Base-by-base conservation (phyloP, 2,329 filamentous ascomycete genomes). In the Rhynchosporium agropyri region DNA sequence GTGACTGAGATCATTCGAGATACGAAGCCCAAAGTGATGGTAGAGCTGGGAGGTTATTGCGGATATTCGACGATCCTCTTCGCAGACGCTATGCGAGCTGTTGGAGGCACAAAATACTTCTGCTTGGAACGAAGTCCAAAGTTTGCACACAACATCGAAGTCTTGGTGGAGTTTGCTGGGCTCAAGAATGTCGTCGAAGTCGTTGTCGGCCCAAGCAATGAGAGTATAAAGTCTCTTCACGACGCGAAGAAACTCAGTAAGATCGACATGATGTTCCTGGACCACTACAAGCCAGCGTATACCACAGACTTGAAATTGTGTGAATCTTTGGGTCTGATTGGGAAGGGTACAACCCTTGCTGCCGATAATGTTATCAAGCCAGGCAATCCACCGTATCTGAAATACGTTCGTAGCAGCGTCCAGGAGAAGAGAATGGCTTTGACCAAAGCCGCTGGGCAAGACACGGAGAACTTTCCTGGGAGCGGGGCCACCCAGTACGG, bases 61-160 rank as follows among this genome's bases (percentile, higher is more conserved):
- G 91, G 91, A 48, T 95, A 95, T 78, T 94, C 90, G 0, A 87
- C 88, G 63, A 86, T 95, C 63, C 80, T 92, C 1, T 94, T 93
- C 71, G 89, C 84, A 50, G 81, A 85, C 42, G 87, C 88, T 0
- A 78, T 91, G 15, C 83, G 83, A 63, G 80, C 82, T 56, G 82
- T 82, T 3, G 89, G 88, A 10, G 89, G 89, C 3, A 80, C 82
- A 67, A 78, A 79, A 29, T 93, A 92, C 76, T 87, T 83, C 74
- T 90, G 86, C 69, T 78, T 95, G 4, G 91, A 95, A 73, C 79
- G 85, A 70, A 90, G 89, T 69, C 86, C 89, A 0, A 87, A 89
- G 67, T 94, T 91, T 70, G 90, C 85, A 0, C 86, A 86, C 4
- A 84, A 93, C 9, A 88, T 89, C 60, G 79, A 80, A 54, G 83